Percentiles rank a stretch among this genome's conserved stretches.
phyloP scores from a whole-genome alignment of 2,329 filamentous ascomycete species.

The Talaromyces sp. region DNA sequence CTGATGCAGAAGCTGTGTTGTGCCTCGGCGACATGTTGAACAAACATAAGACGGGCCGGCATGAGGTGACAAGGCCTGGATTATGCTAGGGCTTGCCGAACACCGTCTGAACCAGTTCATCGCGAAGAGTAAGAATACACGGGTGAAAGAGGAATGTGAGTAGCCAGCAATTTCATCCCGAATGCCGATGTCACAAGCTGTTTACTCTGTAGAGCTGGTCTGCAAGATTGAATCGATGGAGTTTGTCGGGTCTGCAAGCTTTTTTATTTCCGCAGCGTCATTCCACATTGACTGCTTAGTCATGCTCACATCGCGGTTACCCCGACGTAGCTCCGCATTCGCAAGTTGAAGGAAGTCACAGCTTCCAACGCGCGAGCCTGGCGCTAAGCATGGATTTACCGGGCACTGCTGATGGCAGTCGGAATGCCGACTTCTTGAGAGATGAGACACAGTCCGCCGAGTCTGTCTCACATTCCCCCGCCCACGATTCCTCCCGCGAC shows the following conservation, averaged over 20 bases:
- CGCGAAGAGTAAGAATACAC: not conserved
- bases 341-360: slow-evolving; percentile 7
- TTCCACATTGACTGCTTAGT: slow-evolving; percentile 17
- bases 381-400: slow-evolving; percentile 17
- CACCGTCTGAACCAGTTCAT: slow-evolving; percentile 4
- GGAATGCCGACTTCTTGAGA: not conserved
- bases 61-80: slow-evolving; percentile 24
- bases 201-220: not conserved
- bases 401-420: slow-evolving; percentile 12
- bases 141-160: not conserved
- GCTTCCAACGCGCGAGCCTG: slow-evolving; percentile 15
- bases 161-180: not conserved
- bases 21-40: slow-evolving; percentile 29
- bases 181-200: not conserved
- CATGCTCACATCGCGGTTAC: slow-evolving; percentile 12
- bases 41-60: slow-evolving; percentile 26
- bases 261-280: slow-evolving; percentile 8
- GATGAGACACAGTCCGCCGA: not conserved
- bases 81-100: not conserved
- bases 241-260: not conserved
- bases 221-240: not conserved
- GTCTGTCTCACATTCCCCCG: not conserved
- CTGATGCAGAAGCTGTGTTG: slow-evolving; percentile 32
- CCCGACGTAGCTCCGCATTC: slow-evolving; percentile 13
- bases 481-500: not conserved